These are phyloP conservation scores for Penicillium frequentans DNA, from an alignment of 2,329 filamentous ascomycete species.

Conservation along the genomic window DNA sequence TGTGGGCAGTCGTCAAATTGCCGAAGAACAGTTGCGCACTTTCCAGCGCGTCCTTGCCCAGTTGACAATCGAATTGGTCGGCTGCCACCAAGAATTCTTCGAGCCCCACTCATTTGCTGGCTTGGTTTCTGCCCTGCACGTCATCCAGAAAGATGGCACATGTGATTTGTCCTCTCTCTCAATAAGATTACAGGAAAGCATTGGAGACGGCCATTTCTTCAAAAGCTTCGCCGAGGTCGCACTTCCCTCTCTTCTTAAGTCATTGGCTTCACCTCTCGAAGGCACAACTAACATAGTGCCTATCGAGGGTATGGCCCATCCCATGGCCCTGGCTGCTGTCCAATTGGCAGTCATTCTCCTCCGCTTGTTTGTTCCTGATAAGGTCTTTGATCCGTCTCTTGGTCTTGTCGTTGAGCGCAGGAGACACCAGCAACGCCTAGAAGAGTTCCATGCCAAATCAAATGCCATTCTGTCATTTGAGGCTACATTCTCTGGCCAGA, in stretches of 20 bases:
- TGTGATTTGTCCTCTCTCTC: conserved; percentile 13
- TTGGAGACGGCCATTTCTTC: conserved; percentile 38
- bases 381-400: conserved; percentile 76
- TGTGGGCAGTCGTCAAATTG: conserved; percentile 51
- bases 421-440: conserved; percentile 57
- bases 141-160: conserved; percentile 23
- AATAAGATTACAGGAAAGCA: conserved; percentile 18
- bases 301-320: conserved; percentile 25
- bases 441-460: conserved; percentile 58
- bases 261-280: conserved; percentile 16
- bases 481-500: conserved; percentile 64
- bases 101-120: conserved; percentile 26
- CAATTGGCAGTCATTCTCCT: conserved; percentile 73
- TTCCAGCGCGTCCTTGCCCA: conserved; percentile 51
- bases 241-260: conserved; percentile 28
- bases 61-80: conserved; percentile 34
- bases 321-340: conserved; percentile 67
- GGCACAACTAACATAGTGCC: background rate
- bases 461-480: conserved; percentile 67
- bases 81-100: conserved; percentile 38
- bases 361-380: conserved; percentile 80
- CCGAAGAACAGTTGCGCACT: conserved; percentile 51
- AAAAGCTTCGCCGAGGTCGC: conserved; percentile 29
- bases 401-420: conserved; percentile 63
- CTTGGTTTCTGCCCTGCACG: conserved; percentile 23